Conservation (phyloP, 768 basidiomycete genomes). For the Collybia sordida region DNA sequence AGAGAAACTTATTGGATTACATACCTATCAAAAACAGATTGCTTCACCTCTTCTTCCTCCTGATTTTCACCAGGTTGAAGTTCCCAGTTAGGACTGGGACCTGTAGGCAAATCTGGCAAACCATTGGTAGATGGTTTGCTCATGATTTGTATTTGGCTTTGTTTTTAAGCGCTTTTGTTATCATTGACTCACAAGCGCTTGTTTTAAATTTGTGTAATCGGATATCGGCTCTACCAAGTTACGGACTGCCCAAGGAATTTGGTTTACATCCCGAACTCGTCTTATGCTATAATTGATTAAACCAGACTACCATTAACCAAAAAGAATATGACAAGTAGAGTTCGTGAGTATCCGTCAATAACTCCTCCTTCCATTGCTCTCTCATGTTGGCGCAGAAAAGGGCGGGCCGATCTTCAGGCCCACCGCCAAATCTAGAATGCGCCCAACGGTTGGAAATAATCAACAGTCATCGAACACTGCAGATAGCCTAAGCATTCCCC, state of each 20-base stretch:
- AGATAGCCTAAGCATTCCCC: constrained; percentile 1
- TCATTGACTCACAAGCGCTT: background rate
- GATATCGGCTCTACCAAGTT: constrained; percentile 9
- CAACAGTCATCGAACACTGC: constrained; percentile 27
- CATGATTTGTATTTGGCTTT: constrained; percentile 9
- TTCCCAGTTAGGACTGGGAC: constrained; percentile 62
- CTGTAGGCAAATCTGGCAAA: constrained; percentile 47
- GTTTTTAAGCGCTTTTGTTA: constrained; percentile 12
- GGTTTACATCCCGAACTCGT: background rate
- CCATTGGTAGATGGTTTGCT: too few species aligned
- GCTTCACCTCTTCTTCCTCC: constrained; percentile 43
- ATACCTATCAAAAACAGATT: constrained; percentile 60
- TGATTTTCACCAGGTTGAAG: constrained; percentile 29
- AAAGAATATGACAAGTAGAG: constrained; percentile 47
- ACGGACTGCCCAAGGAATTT: too few species aligned
- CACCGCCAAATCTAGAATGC: constrained; percentile 55
- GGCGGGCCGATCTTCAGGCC: constrained; percentile 70
- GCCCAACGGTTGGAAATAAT: constrained; percentile 26
- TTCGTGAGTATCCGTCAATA: constrained; percentile 52
- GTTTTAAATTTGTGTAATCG: constrained; percentile 6
- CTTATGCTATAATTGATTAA: background rate
- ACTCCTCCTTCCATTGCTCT: constrained; percentile 2
- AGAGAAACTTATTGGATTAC: background rate
- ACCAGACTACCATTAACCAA: background rate
- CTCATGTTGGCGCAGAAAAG: constrained; percentile 51